A percentile compares a stretch with the other conserved stretches of the same genome.
phyloP scores from a whole-genome alignment of 2,329 filamentous ascomycete species.

The Magnaporthales sp. region DNA sequence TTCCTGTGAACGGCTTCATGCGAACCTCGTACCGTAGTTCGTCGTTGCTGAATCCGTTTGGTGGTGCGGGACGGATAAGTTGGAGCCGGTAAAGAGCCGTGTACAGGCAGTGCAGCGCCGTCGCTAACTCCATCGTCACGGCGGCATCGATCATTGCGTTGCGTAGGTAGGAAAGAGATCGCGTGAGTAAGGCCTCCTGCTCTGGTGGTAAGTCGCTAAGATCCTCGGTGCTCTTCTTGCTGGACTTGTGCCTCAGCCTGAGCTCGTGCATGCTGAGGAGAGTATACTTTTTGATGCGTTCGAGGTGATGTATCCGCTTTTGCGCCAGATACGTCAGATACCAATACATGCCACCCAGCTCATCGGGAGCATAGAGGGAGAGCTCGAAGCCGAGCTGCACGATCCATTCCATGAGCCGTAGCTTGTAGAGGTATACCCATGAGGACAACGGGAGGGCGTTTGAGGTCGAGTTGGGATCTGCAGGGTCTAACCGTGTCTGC shows the following conservation, averaged over 20 bases:
- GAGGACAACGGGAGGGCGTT: slow-evolving; percentile 70
- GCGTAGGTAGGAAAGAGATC: slow-evolving; percentile 46
- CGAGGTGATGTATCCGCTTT: slow-evolving; percentile 58
- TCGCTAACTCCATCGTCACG: slow-evolving; percentile 48
- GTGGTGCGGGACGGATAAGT: slow-evolving; percentile 36
- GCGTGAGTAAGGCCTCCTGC: slow-evolving; percentile 34
- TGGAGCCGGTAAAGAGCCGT: slow-evolving; percentile 51
- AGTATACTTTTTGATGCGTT: slow-evolving; percentile 63
- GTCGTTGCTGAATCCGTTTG: slow-evolving; percentile 58
- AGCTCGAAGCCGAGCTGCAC: slow-evolving; percentile 92
- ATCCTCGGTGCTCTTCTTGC: neutral
- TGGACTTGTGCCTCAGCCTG: slow-evolving; percentile 10
- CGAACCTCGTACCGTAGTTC: slow-evolving; percentile 69
- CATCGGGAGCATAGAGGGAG: slow-evolving; percentile 78
- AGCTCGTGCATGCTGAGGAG: slow-evolving; percentile 27
- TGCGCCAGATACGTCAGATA: slow-evolving; percentile 69
- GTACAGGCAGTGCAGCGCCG: slow-evolving; percentile 54
- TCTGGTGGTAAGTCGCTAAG: slow-evolving; percentile 15
- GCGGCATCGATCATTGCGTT: slow-evolving; percentile 56
- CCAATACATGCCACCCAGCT: slow-evolving; percentile 85
- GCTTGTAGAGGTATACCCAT: slow-evolving; percentile 86
- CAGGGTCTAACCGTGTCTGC: slow-evolving; percentile 36
- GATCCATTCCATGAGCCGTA: slow-evolving; percentile 79
- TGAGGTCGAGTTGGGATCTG: slow-evolving; percentile 14
- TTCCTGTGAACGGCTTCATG: slow-evolving; percentile 71